A percentile compares a stretch with the other conserved stretches of the same genome.
Conservation (phyloP, 331 rosid species). For the Stylosanthes scabra region DNA sequence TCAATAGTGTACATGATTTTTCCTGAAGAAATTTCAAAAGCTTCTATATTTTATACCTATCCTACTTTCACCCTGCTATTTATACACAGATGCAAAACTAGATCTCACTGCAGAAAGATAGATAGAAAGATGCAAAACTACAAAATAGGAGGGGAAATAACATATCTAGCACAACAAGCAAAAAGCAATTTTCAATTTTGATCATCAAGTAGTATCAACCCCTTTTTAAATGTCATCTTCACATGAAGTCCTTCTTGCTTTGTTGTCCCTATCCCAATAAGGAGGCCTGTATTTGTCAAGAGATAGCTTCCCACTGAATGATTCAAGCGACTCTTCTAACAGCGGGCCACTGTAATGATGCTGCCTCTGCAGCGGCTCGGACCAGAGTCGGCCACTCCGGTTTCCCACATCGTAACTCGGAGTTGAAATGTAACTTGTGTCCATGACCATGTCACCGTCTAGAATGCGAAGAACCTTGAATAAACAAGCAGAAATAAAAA, state of each 20-base stretch:
- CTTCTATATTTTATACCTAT: conserved; percentile 41
- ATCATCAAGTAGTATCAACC: conserved; percentile 29
- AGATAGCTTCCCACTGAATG: conserved; percentile 73
- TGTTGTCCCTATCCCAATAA: conserved; percentile 62
- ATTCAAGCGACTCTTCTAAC: conserved; percentile 58
- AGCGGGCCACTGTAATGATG: conserved; percentile 61
- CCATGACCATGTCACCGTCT: conserved; percentile 94
- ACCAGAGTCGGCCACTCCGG: conserved; percentile 79
- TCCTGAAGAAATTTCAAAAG: conserved; percentile 46
- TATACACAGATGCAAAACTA: conserved; percentile 67
- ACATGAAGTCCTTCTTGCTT: conserved; percentile 54
- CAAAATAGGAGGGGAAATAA: conserved; percentile 42
- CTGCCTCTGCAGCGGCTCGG: conserved; percentile 58
- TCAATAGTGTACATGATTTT: conserved; percentile 45
- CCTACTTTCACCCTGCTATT: conserved; percentile 53
- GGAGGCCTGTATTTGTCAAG: conserved; percentile 58
- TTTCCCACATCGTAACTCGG: conserved; percentile 78
- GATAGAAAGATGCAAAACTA: conserved; percentile 12
- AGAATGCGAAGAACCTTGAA: conserved; percentile 86
- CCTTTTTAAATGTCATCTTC: conserved; percentile 53
- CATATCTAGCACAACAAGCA: conserved; percentile 42
- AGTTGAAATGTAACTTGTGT: conserved; percentile 68
- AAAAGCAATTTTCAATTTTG: conserved; percentile 6
- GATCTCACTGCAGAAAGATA: conserved; percentile 41
- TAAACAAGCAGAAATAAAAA: conserved; percentile 10